phyloP scores from a whole-genome alignment of 225 moss, liverwort and hornwort species.

The Anthoceros angustus region DNA sequence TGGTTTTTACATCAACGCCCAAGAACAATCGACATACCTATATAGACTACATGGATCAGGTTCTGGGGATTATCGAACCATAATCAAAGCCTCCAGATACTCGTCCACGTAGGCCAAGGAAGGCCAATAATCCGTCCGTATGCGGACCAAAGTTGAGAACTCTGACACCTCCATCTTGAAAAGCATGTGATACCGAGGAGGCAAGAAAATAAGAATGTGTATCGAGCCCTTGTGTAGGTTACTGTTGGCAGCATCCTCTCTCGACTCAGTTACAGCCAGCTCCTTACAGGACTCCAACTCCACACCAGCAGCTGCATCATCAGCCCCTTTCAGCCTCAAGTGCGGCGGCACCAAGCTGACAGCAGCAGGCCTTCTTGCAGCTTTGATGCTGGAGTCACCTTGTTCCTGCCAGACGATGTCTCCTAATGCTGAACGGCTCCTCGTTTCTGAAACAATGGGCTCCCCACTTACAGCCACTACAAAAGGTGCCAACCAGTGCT shows the following conservation, averaged over 20 bases:
- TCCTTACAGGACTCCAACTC: conserved; percentile 29
- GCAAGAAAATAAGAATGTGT: conserved; percentile 67
- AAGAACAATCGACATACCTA: too few species aligned
- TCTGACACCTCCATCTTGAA: conserved; percentile 94
- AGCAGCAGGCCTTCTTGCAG: too few species aligned
- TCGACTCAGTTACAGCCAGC: conserved; percentile 20
- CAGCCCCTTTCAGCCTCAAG: conserved; percentile 9
- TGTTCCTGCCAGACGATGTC: conserved; percentile 49
- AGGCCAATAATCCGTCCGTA: conserved; percentile 97
- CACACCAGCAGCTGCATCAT: conserved; percentile 29
- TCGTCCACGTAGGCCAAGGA: conserved; percentile 95
- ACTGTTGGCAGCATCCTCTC: conserved; percentile 33
- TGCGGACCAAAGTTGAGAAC: conserved; percentile 87
- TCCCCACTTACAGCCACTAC: conserved; percentile 75
- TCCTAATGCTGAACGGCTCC: conserved; percentile 45
- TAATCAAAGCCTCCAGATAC: conserved; percentile 72
- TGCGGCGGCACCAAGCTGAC: conserved; percentile 8
- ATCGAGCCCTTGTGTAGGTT: conserved; percentile 48
- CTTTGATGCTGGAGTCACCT: too few species aligned
- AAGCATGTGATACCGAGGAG: conserved; percentile 81
- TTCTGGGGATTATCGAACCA: conserved; percentile 51
- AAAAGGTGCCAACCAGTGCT: conserved; percentile 65
- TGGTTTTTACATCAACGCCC: too few species aligned
- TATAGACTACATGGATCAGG: too few species aligned
- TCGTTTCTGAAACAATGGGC: conserved; percentile 45